Evolutionary conservation across 1,284 basidiomycete species (phyloP), one percentile per base, ranked within the genome.

Genomic region (Microbotryum lychnidis-dioicae): DNA sequence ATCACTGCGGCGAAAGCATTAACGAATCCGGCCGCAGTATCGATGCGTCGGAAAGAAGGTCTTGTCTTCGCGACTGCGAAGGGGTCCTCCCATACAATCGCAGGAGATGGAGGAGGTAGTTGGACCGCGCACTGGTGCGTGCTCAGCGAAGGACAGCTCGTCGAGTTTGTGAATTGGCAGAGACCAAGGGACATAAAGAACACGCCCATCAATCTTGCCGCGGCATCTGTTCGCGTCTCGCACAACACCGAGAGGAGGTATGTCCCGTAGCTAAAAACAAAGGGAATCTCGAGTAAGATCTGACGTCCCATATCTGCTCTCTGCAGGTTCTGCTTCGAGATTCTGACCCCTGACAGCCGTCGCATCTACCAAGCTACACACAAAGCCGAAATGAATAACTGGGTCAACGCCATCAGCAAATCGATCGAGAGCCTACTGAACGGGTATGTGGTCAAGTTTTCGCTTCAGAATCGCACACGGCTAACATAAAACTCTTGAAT

Each of bases 371-470:
- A 81, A 68, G 78, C 80, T 3, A 75, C 76, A 0, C 77, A 75
- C 1, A 76, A 79, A 7, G 63, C 70, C 0, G 77, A 78, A 53
- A 78, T 79, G 74, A 73, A 76, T 54, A 75, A 76, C 56, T 81
- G 80, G 80, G 74, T 80, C 33, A 74, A 77, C 48, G 77, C 79
- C 6, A 79, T 81, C 55, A 74, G 75, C 48, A 78, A 77, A 57
- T 78, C 79, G 27, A 79, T 80, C 58, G 79, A 81, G 69, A 78
- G 77, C 48, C 70, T 79, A 49, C 73, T 80, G 61, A 80, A 80
- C 68, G 79, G 75, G 71, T 69, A 42, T 48, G 67, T 42, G 16
- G 1, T 3, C 37, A 18, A 4, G 16, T 12, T 1, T 18, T 42
- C 14, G 37, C 6, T 42, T 6, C 37, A 42, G 37, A 21, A 21